Evolutionary conservation across 441 rosid species (phyloP).

Genomic region (Macaranga tanarius): DNA sequence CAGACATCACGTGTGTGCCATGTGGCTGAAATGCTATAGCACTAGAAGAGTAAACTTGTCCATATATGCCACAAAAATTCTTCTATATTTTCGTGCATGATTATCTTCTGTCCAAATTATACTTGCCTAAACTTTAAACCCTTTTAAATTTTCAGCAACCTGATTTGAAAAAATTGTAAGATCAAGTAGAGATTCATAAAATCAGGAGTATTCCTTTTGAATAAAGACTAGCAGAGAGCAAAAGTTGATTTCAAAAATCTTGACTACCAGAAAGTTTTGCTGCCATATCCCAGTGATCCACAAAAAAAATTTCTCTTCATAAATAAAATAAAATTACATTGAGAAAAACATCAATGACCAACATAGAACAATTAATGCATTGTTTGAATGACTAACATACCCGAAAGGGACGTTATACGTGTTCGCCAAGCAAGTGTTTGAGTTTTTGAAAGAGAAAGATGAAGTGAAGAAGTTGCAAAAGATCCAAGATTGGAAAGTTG

Average conservation of each 20-base stretch:
- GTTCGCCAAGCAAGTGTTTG: slow-evolving; percentile 85
- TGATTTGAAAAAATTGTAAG: not conserved
- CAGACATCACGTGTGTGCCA: not conserved
- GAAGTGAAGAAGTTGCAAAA: slow-evolving; percentile 58
- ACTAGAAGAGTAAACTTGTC: not conserved
- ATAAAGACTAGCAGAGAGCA: not conserved
- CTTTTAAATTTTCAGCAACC: not conserved
- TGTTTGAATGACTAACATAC: slow-evolving; percentile 39
- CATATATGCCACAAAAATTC: not conserved
- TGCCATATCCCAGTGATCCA: not conserved
- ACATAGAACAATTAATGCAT: not conserved
- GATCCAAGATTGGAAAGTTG: slow-evolving; percentile 68
- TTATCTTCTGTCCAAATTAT: not conserved
- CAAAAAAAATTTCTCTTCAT: not conserved
- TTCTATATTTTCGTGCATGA: not conserved
- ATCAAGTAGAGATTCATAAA: not conserved
- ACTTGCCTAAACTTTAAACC: not conserved
- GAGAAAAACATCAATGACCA: not conserved
- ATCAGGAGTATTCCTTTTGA: not conserved
- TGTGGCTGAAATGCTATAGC: not conserved
- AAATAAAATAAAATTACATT: not conserved
- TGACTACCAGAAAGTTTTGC: not conserved
- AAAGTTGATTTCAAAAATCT: not conserved
- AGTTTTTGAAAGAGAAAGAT: slow-evolving; percentile 57
- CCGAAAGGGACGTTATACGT: slow-evolving; percentile 69